phyloP scores from a whole-genome alignment of 257 asterid species.

The Cruciata laevipes region DNA sequence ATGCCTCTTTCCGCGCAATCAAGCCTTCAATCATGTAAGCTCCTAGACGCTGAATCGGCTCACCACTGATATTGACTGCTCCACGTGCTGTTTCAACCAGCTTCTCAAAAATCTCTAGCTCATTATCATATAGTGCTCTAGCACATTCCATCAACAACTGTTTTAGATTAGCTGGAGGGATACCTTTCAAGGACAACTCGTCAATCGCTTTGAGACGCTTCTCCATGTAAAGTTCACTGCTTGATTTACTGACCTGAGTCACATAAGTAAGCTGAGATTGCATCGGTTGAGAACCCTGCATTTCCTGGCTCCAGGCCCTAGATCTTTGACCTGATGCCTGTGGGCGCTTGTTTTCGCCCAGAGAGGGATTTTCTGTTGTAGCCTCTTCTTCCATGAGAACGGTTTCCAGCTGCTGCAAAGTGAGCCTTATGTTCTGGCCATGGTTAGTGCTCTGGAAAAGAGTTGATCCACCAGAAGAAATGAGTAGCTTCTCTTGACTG shows the following conservation, averaged over 20 bases:
- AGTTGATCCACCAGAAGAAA: slow-evolving; percentile 25
- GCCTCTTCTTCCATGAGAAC: slow-evolving; percentile 66
- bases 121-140: slow-evolving; percentile 55
- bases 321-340: slow-evolving; percentile 43
- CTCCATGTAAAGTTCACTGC: slow-evolving; percentile 23
- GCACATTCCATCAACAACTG: slow-evolving; percentile 67
- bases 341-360: slow-evolving; percentile 33
- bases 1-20: slow-evolving; percentile 67
- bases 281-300: slow-evolving; percentile 25
- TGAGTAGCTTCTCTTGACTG: slow-evolving; percentile 27
- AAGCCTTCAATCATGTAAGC: slow-evolving; percentile 91
- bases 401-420: slow-evolving; percentile 56
- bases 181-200: slow-evolving; percentile 26
- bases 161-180: slow-evolving; percentile 55
- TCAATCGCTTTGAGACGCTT: slow-evolving; percentile 27
- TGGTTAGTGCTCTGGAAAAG: slow-evolving; percentile 28
- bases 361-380: slow-evolving; percentile 28
- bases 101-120: slow-evolving; percentile 36
- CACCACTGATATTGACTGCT: slow-evolving; percentile 70
- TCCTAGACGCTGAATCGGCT: slow-evolving; percentile 89
- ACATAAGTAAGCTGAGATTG: slow-evolving; percentile 30
- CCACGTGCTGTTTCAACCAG: slow-evolving; percentile 45
- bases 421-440: slow-evolving; percentile 39
- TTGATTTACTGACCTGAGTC: slow-evolving; percentile 24
- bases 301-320: slow-evolving; percentile 37